These are phyloP conservation scores for Didymella lethalis DNA, from an alignment of 2,329 filamentous ascomycete species.

Conservation along the genomic window DNA sequence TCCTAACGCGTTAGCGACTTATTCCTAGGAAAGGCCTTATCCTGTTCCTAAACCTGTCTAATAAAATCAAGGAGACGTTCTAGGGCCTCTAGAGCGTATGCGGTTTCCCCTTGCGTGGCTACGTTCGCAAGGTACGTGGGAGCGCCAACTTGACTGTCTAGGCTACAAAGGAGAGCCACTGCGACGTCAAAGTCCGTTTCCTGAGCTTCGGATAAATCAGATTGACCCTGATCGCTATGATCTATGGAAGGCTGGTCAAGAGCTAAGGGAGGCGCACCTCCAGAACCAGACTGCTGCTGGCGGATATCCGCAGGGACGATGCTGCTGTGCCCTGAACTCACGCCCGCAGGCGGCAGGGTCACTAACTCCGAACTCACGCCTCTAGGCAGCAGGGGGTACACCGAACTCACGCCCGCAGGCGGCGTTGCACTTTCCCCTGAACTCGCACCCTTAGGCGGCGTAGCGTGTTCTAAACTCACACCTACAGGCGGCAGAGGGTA, in stretches of 20 bases:
- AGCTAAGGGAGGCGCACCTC: background rate
- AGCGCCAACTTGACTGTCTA: constrained; percentile 4
- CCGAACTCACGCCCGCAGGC: too few species aligned
- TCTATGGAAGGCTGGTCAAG: constrained; percentile 1
- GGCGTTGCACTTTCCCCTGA: too few species aligned
- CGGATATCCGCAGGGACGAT: too few species aligned
- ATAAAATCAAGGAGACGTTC: constrained; percentile 3
- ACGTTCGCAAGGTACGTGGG: constrained; percentile 1
- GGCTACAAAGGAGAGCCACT: constrained; percentile 2
- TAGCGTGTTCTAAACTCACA: too few species aligned
- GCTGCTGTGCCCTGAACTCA: too few species aligned
- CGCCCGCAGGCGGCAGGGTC: too few species aligned
- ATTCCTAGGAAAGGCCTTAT: constrained; percentile 2
- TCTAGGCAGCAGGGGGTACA: background rate
- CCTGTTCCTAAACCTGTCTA: constrained; percentile 5
- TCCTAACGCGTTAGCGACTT: background rate
- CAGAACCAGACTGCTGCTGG: too few species aligned
- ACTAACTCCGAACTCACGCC: too few species aligned
- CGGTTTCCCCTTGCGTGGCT: background rate
- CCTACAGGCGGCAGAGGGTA: too few species aligned
- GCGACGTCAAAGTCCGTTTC: background rate
- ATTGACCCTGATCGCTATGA: too few species aligned
- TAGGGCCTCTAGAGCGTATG: constrained; percentile 4
- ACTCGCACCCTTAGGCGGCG: too few species aligned
- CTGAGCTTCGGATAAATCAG: background rate